phyloP scores from a whole-genome alignment of 2,329 filamentous ascomycete species.

The Colletotrichum sublineola region DNA sequence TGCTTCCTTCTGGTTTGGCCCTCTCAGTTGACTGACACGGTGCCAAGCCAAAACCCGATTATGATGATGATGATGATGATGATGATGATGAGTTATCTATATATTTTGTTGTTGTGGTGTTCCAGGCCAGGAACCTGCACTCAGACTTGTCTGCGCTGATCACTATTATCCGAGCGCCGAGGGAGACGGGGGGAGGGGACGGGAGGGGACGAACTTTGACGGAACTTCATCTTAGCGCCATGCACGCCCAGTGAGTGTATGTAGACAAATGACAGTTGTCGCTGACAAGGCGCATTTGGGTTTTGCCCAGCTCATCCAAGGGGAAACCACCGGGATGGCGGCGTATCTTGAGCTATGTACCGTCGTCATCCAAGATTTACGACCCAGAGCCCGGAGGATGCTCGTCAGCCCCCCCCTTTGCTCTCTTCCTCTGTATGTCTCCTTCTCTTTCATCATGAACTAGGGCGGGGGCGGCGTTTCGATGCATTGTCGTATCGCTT shows the following conservation, averaged over 20 bases:
- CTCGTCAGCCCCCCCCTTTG: neutral
- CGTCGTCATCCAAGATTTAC: constrained; percentile 8
- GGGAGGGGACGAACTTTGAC: constrained; percentile 13
- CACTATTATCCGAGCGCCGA: constrained; percentile 29
- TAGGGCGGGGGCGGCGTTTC: neutral
- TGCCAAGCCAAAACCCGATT: neutral
- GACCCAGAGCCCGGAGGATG: constrained; percentile 3
- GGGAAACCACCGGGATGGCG: neutral
- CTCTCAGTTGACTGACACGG: constrained; percentile 10
- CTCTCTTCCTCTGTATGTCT: neutral
- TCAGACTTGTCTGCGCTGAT: constrained; percentile 19
- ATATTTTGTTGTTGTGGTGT: neutral
- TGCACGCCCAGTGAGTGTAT: constrained; percentile 7
- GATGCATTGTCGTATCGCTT: constrained; percentile 12
- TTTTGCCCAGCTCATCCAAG: constrained; percentile 20
- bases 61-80: neutral
- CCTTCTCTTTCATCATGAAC: neutral
- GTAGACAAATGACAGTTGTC: constrained; percentile 8
- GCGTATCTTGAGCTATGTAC: constrained; percentile 1
- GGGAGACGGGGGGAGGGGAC: neutral
- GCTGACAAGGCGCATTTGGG: constrained; percentile 8
- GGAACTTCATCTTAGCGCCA: constrained; percentile 7
- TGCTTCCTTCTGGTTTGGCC: neutral
- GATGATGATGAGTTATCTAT: neutral
- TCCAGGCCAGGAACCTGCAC: constrained; percentile 5